Base-by-base conservation (phyloP, 345 rosid genomes). In the Trapa incisa region DNA sequence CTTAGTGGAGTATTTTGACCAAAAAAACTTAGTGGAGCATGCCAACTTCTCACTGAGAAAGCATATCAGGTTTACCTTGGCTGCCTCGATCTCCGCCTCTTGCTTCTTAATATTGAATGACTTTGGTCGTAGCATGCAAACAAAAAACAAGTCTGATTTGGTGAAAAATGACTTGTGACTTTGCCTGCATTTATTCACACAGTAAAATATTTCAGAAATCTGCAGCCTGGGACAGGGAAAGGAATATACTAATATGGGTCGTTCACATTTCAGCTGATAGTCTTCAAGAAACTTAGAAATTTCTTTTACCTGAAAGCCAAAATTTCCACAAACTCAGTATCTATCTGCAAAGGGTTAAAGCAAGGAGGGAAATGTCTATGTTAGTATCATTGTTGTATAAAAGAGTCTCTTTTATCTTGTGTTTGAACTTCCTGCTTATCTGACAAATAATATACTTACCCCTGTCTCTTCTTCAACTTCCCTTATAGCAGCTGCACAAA, bases 381-480 rank as follows among this genome's bases (percentile, higher is more conserved):
- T 50, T 50, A 15, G 56, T 15, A 0, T n/a, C 56, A 50, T 2
- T 14, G 22, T 50, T 16, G 6, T 2, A 29, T 15, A 7, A 50
- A 15, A 50, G 12, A 29, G 63, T 9, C 63, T 58, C 12, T 3
- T 41, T 39, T 39, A 58, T 29, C 33, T 58, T 32, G 2, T 33
- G 38, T 33, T 8, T 58, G 35, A 15, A 58, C 38, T 9, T 32
- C 17, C 22, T 50, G 22, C 17, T 58, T 58, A 1, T 0, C 43
- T 14, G 7, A 67, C 3, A 67, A 67, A 16, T 35, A 8, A 41
- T 9, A 64, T 9, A 73, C 92, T 76, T 78, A 89, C 98, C 73
- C 87, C 88, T 0, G 96, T 89, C 72, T 89, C 98, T 89, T 92
- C 98, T 73, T 82, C 73, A 37, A 87, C 96, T 75, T 89, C 98